Conservation (phyloP, 768 basidiomycete species). For the Pilatotrama ljubarskyi region DNA sequence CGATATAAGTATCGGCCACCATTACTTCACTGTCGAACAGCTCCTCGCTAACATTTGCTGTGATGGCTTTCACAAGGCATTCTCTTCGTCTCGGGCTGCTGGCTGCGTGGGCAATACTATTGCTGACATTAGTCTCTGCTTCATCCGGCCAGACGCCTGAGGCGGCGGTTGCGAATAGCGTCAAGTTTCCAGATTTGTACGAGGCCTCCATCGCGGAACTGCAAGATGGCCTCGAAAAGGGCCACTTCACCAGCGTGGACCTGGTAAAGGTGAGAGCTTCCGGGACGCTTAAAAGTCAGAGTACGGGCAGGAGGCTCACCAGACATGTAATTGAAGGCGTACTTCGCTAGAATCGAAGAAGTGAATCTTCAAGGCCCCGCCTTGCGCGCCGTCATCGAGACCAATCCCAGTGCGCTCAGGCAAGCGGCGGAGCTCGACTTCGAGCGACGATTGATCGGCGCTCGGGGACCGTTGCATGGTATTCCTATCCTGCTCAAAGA, state of each 20-base stretch:
- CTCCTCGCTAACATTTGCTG: not conserved
- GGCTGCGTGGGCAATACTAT: not conserved
- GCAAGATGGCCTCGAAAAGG: conserved; percentile 47
- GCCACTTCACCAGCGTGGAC: conserved; percentile 58
- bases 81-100: not conserved
- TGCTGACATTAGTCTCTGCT: not conserved
- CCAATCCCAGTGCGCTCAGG: conserved; percentile 50
- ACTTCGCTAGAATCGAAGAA: conserved; percentile 64
- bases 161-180: not conserved
- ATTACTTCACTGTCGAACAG: too few relatives aligned
- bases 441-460: conserved; percentile 24
- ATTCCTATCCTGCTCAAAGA: conserved; percentile 40
- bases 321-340: conserved; percentile 44
- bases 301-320: too few relatives aligned
- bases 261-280: conserved; percentile 50
- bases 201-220: conserved; percentile 59
- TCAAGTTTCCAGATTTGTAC: conserved; percentile 52
- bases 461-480: conserved; percentile 35
- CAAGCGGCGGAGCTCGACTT: conserved; percentile 45
- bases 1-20: not conserved
- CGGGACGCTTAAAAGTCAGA: too few relatives aligned
- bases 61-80: not conserved
- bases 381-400: conserved; percentile 59
- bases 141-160: not conserved
- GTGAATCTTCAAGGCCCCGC: conserved; percentile 59